A percentile compares a stretch with the other conserved stretches of the same genome.
Evolutionary conservation across 2,329 filamentous ascomycete species (phyloP).

Genomic region (Neofusicoccum parvum): DNA sequence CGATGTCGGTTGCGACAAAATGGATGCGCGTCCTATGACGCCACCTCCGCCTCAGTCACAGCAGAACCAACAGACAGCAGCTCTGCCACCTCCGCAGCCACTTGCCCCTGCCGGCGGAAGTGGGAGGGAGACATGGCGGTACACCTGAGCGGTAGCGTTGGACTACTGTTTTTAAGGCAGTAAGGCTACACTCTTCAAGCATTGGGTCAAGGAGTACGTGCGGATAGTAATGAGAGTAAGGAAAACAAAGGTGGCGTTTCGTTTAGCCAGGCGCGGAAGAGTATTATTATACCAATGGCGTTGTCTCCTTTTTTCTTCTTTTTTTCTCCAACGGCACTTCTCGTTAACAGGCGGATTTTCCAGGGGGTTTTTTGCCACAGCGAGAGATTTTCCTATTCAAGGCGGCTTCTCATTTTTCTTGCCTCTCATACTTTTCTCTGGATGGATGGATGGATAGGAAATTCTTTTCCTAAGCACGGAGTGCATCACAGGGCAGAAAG

Average conservation of each 20-base stretch:
- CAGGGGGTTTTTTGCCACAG: too few species aligned
- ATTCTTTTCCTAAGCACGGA: not conserved
- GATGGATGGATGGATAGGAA: not conserved
- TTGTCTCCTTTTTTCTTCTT: not conserved
- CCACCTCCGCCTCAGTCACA: not conserved
- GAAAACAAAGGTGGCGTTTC: not conserved
- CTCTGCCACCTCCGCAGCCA: not conserved
- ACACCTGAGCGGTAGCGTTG: not conserved
- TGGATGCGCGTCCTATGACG: not conserved
- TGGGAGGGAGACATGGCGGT: slow-evolving; percentile 24
- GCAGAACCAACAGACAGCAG: not conserved
- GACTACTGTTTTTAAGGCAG: not conserved
- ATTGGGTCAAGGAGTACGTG: too few species aligned
- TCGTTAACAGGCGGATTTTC: not conserved
- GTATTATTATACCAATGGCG: not conserved
- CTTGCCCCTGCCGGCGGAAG: not conserved
- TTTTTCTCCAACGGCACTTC: not conserved
- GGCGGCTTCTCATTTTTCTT: too few species aligned
- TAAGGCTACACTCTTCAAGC: too few species aligned
- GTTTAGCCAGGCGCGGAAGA: not conserved
- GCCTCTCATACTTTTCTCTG: not conserved
- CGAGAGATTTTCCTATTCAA: too few species aligned
- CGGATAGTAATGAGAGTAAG: too few species aligned
- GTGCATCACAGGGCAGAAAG: not conserved
- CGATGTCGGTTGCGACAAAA: slow-evolving; percentile 15